phyloP scores from a whole-genome alignment of 148 eudicot genomes.

The Diospyros kaki region DNA sequence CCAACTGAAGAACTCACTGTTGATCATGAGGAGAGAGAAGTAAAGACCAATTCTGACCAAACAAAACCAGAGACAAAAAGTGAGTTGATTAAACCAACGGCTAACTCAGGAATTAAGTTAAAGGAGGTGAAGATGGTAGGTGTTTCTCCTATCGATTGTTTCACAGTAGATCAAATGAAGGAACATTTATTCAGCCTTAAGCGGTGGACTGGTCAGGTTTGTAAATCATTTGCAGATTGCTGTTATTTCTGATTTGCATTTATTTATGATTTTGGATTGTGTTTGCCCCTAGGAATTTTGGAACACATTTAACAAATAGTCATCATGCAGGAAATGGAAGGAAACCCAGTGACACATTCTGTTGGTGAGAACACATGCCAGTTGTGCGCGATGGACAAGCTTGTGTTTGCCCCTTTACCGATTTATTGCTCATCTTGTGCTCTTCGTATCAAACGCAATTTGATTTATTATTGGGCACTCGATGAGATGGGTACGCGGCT shows the following conservation, averaged over 20 bases:
- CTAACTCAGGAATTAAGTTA: slow-evolving; percentile 21
- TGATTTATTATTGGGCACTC: slow-evolving; percentile 35
- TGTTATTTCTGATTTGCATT: not conserved
- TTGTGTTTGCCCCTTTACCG: slow-evolving; percentile 55
- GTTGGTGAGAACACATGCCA: slow-evolving; percentile 56
- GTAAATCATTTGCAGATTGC: slow-evolving; percentile 11
- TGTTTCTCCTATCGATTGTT: slow-evolving; percentile 62
- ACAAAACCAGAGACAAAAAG: slow-evolving; percentile 19
- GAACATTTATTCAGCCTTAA: slow-evolving; percentile 59
- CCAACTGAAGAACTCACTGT: slow-evolving; percentile 21
- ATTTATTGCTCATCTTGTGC: slow-evolving; percentile 70
- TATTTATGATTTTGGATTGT: not conserved
- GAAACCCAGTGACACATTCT: slow-evolving; percentile 21
- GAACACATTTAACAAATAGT: not conserved
- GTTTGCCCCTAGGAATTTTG: not conserved
- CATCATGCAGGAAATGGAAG: slow-evolving; percentile 30
- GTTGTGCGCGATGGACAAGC: slow-evolving; percentile 49
- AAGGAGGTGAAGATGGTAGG: slow-evolving; percentile 43
- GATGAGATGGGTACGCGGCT: slow-evolving; percentile 41
- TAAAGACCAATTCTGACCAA: slow-evolving; percentile 17
- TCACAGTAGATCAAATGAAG: slow-evolving; percentile 52
- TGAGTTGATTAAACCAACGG: slow-evolving; percentile 21
- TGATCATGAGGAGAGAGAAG: slow-evolving; percentile 27
- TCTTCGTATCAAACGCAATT: slow-evolving; percentile 46
- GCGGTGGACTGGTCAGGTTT: slow-evolving; percentile 50